A percentile compares a stretch with the other conserved stretches of the same genome.
Conservation (phyloP, 345 rosid species). For the Microcos paniculata region DNA sequence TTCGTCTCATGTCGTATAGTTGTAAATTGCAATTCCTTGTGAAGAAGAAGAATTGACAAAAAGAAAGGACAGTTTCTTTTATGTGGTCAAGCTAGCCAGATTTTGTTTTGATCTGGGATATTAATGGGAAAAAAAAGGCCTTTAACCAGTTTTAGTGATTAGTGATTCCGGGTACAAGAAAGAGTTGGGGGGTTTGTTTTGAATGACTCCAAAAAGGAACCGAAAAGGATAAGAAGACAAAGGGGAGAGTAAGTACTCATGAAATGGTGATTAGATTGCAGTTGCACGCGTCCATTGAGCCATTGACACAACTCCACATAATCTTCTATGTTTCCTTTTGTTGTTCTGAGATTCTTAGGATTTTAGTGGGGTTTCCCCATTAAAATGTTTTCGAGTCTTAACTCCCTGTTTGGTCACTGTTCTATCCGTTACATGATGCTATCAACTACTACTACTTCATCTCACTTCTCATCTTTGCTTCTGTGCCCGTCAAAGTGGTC, state of each 20-base stretch:
- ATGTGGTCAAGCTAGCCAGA: too few relatives aligned
- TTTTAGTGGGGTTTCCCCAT: slow-evolving; percentile 19
- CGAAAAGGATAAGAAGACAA: not conserved
- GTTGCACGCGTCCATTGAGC: slow-evolving; percentile 27
- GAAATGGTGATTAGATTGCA: slow-evolving; percentile 12
- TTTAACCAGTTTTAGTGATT: too few relatives aligned
- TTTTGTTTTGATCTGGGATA: too few relatives aligned
- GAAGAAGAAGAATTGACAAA: too few relatives aligned
- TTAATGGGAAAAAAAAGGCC: too few relatives aligned
- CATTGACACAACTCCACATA: slow-evolving; percentile 8
- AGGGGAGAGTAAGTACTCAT: not conserved
- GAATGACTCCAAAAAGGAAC: not conserved
- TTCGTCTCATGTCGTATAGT: too few relatives aligned
- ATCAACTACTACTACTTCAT: too few relatives aligned
- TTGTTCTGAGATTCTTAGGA: slow-evolving; percentile 1
- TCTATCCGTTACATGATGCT: slow-evolving; percentile 23
- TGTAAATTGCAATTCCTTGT: too few relatives aligned
- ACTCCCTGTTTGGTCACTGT: slow-evolving; percentile 8
- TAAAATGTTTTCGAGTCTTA: not conserved
- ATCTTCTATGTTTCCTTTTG: not conserved
- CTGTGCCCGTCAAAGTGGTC: slow-evolving; percentile 13
- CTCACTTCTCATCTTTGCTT: slow-evolving; percentile 9
- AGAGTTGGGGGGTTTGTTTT: not conserved
- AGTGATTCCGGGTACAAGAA: too few relatives aligned
- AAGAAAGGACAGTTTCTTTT: too few relatives aligned